Conservation (phyloP, 1,284 basidiomycete species). For the Chalciporus sp. region DNA sequence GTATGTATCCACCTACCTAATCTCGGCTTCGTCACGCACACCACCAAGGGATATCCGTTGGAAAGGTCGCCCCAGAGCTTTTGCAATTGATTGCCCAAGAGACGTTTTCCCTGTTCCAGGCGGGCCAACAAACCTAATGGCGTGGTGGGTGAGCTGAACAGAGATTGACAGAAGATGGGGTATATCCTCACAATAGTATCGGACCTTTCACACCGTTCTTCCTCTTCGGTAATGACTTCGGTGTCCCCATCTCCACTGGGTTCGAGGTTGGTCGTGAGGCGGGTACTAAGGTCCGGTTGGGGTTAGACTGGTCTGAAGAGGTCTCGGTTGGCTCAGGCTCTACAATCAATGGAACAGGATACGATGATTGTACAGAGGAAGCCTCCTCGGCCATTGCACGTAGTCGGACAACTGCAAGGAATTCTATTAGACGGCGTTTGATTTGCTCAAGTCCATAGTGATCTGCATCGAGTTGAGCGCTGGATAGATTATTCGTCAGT, state of each 20-base stretch:
- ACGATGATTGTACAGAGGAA: neutral
- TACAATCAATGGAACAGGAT: neutral
- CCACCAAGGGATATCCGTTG: conserved; percentile 93
- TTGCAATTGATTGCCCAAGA: conserved; percentile 84
- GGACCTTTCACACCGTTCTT: conserved; percentile 69
- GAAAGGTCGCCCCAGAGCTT: conserved; percentile 82
- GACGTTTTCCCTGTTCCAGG: conserved; percentile 87
- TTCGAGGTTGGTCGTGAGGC: conserved; percentile 9
- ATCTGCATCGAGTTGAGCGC: conserved; percentile 80
- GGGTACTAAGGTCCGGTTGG: conserved; percentile 24
- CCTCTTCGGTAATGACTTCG: conserved; percentile 14
- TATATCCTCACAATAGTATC: conserved; percentile 67
- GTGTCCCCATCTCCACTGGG: conserved; percentile 10
- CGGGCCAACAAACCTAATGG: conserved; percentile 71
- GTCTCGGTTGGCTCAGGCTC: conserved; percentile 7
- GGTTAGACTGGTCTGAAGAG: conserved; percentile 16
- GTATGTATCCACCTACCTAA: conserved; percentile 42
- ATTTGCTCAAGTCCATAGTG: conserved; percentile 90
- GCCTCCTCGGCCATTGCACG: conserved; percentile 55
- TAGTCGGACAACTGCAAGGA: conserved; percentile 84
- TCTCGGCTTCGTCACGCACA: conserved; percentile 89
- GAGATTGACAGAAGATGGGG: neutral
- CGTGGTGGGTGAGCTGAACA: neutral
- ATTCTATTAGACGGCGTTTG: conserved; percentile 89
- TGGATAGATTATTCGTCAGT: conserved; percentile 11